Evolutionary conservation across 371 early-diverging fungal genomes (phyloP).

Genomic region (Rhizomucor pusillus): DNA sequence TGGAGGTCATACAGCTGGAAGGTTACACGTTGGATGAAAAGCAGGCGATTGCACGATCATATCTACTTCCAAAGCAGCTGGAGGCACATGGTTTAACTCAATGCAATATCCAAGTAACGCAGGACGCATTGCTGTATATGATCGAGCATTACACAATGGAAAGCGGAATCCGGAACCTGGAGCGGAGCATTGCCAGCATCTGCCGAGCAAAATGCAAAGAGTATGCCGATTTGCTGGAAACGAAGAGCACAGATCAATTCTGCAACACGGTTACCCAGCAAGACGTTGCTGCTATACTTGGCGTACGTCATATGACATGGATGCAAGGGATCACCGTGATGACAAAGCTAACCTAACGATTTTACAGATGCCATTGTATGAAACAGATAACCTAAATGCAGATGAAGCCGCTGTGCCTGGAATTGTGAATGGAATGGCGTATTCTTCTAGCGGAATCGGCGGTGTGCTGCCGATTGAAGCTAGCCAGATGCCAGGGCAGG

Average conservation of each 20-base stretch:
- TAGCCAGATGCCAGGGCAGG: slow-evolving; percentile 73
- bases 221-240: slow-evolving; percentile 46
- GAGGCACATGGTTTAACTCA: slow-evolving; percentile 60
- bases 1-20: slow-evolving; percentile 81
- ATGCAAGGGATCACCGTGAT: slow-evolving; percentile 12
- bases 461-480: slow-evolving; percentile 80
- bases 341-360: not conserved
- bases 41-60: slow-evolving; percentile 43
- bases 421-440: slow-evolving; percentile 82
- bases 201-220: slow-evolving; percentile 74
- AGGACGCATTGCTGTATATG: slow-evolving; percentile 58
- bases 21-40: slow-evolving; percentile 89
- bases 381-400: slow-evolving; percentile 64
- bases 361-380: slow-evolving; percentile 50
- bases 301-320: slow-evolving; percentile 22
- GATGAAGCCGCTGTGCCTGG: slow-evolving; percentile 57
- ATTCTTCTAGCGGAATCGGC: slow-evolving; percentile 76
- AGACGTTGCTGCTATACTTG: slow-evolving; percentile 30
- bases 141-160: slow-evolving; percentile 75
- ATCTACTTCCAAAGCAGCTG: slow-evolving; percentile 71
- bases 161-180: slow-evolving; percentile 79
- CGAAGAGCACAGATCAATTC: not conserved
- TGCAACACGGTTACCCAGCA: slow-evolving; percentile 11
- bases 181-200: slow-evolving; percentile 69
- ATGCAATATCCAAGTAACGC: slow-evolving; percentile 36